Conservation (phyloP, 352 stramenopile species). For the Globisporangium canariense region DNA sequence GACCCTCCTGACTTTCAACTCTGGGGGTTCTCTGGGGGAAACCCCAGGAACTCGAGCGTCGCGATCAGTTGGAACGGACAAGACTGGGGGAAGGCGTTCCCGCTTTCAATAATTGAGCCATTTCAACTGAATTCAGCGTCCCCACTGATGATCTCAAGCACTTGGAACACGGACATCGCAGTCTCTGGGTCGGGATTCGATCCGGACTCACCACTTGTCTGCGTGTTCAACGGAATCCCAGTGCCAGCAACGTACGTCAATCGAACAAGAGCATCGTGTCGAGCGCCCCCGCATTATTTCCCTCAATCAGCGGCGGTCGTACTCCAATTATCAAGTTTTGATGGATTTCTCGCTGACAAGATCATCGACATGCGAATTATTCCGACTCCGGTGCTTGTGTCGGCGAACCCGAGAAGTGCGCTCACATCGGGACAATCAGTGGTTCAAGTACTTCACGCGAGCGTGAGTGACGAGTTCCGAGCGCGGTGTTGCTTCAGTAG, state of each 20-base stretch:
- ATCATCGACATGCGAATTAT: constrained; percentile 18
- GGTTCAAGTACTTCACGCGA: constrained; percentile 19
- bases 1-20: constrained; percentile 10
- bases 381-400: constrained; percentile 19
- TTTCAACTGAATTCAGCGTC: constrained; percentile 24
- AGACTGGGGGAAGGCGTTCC: constrained; percentile 31
- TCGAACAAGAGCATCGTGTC: constrained; percentile 28
- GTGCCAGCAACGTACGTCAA: constrained; percentile 30
- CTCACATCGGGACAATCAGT: constrained; percentile 17
- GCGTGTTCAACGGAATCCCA: constrained; percentile 31
- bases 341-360: constrained; percentile 24
- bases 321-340: constrained; percentile 31
- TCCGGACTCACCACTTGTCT: constrained; percentile 26
- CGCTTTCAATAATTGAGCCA: constrained; percentile 16
- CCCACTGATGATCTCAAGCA: constrained; percentile 26
- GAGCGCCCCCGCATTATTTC: constrained; percentile 19
- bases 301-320: constrained; percentile 12
- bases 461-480: constrained; percentile 6
- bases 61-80: constrained; percentile 44
- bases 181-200: constrained; percentile 37
- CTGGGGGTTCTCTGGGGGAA: too few relatives aligned
- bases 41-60: constrained; percentile 16
- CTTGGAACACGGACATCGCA: constrained; percentile 14
- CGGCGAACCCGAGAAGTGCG: constrained; percentile 19
- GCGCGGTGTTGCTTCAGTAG: constrained; percentile 33